phyloP scores from a whole-genome alignment of 2,329 filamentous ascomycete species.

The Drechslerella coelobrocha region DNA sequence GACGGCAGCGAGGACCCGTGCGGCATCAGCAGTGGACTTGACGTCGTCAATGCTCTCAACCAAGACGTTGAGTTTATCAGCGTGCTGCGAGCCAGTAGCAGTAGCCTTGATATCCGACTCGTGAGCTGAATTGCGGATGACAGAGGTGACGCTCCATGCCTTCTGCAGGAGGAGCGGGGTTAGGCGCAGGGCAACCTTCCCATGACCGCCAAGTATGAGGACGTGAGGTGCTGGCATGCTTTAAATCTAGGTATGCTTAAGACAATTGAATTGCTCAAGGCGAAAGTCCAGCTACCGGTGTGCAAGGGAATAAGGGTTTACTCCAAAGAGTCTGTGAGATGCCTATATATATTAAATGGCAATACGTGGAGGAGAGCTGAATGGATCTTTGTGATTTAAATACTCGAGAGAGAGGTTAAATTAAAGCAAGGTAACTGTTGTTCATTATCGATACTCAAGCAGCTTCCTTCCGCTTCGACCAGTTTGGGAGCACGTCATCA shows the following conservation, averaged over 20 bases:
- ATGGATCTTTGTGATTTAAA: too few species aligned
- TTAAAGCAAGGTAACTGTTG: too few species aligned
- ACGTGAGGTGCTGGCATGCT: constrained; percentile 41
- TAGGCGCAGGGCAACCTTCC: constrained; percentile 76
- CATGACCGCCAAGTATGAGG: constrained; percentile 66
- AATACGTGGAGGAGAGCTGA: too few species aligned
- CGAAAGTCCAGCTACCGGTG: too few species aligned
- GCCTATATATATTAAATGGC: too few species aligned
- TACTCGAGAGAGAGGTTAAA: too few species aligned
- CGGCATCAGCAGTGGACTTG: constrained; percentile 58
- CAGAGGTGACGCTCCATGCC: constrained; percentile 77
- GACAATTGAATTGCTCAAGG: too few species aligned
- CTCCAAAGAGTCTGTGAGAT: too few species aligned
- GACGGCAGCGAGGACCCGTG: constrained; percentile 38
- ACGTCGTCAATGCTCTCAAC: constrained; percentile 55
- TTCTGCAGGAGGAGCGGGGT: constrained; percentile 77
- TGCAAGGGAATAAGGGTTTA: too few species aligned
- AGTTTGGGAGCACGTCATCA: constrained; percentile 48
- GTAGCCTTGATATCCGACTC: constrained; percentile 37
- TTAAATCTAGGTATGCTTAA: background rate
- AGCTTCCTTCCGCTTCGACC: too few species aligned
- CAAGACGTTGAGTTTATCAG: constrained; percentile 59
- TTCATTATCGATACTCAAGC: too few species aligned
- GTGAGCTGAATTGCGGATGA: constrained; percentile 69
- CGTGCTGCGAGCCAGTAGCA: constrained; percentile 57